These are phyloP conservation scores for Ceratocystis destructans DNA, from an alignment of 2,329 filamentous ascomycete genomes.

Conservation along the genomic window DNA sequence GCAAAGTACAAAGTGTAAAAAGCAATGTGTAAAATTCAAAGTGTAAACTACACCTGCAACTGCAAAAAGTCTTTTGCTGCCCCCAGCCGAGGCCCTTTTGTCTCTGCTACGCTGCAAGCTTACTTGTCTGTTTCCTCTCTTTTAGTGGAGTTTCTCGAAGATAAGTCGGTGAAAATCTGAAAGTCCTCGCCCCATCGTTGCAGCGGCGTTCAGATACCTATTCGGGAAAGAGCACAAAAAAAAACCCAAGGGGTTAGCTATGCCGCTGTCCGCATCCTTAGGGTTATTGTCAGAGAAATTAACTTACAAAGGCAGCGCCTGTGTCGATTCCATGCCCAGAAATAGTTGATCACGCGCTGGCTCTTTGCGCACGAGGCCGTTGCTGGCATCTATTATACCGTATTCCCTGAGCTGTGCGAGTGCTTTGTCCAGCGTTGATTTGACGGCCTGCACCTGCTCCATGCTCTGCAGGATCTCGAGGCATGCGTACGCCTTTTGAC, in stretches of 20 bases:
- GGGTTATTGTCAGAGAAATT: not conserved
- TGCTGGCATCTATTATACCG: conserved; percentile 2
- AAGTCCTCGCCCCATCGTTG: not conserved
- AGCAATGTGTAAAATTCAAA: too few species aligned
- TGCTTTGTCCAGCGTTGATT: not conserved
- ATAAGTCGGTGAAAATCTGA: not conserved
- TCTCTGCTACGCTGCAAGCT: not conserved
- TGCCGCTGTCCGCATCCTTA: not conserved
- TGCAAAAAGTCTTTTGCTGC: not conserved
- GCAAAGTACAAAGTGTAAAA: too few species aligned
- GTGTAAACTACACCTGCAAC: not conserved
- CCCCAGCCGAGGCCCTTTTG: not conserved
- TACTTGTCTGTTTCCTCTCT: not conserved
- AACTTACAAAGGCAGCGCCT: not conserved
- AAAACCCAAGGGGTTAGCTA: not conserved
- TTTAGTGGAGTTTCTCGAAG: not conserved
- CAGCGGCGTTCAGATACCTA: not conserved
- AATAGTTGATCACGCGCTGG: conserved; percentile 9
- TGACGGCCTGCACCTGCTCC: conserved; percentile 23
- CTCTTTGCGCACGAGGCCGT: not conserved
- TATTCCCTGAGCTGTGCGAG: not conserved
- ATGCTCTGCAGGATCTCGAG: conserved; percentile 23
- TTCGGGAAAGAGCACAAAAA: not conserved
- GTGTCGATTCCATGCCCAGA: conserved; percentile 1
- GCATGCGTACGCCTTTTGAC: conserved; percentile 17